Evolutionary conservation across 108 stramenopile genomes (phyloP).

Genomic region (Nitzschia sp.): DNA sequence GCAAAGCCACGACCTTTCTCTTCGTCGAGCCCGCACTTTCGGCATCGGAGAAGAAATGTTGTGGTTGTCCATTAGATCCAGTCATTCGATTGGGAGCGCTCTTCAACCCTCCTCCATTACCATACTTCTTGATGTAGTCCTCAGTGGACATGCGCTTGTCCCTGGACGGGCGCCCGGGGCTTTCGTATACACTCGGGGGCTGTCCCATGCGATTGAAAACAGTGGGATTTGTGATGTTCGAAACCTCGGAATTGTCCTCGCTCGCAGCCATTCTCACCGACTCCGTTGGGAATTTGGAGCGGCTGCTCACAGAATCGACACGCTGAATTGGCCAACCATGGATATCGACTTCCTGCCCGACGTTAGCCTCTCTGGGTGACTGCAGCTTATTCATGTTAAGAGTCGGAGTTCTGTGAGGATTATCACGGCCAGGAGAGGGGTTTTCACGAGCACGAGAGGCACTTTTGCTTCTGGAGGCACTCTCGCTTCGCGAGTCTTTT

Average conservation of each 20-base stretch:
- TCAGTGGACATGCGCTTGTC: slow-evolving; percentile 25
- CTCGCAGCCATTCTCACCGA: slow-evolving; percentile 35
- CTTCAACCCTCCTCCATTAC: slow-evolving; percentile 1
- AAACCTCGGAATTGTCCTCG: slow-evolving; percentile 31
- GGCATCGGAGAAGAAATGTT: slow-evolving; percentile 33
- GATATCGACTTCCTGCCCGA: slow-evolving; percentile 35
- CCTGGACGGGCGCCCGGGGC: neutral
- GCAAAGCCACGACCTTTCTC: neutral
- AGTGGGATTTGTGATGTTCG: slow-evolving; percentile 41
- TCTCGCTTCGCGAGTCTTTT: slow-evolving; percentile 10
- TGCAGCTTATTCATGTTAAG: neutral
- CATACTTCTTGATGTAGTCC: slow-evolving; percentile 40
- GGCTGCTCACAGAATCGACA: neutral
- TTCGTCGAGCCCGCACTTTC: neutral
- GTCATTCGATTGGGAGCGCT: neutral
- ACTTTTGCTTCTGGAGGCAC: slow-evolving; percentile 18
- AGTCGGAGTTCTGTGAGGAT: slow-evolving; percentile 1
- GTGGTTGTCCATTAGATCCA: neutral
- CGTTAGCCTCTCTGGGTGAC: slow-evolving; percentile 20
- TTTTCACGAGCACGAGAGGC: slow-evolving; percentile 14
- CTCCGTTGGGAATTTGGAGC: slow-evolving; percentile 17
- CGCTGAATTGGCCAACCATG: slow-evolving; percentile 26
- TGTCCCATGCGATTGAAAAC: slow-evolving; percentile 14
- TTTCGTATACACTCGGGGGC: neutral
- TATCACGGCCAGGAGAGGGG: neutral